Evolutionary conservation across 2,329 filamentous ascomycete species (phyloP).

Genomic region (Penicillium nordicum): DNA sequence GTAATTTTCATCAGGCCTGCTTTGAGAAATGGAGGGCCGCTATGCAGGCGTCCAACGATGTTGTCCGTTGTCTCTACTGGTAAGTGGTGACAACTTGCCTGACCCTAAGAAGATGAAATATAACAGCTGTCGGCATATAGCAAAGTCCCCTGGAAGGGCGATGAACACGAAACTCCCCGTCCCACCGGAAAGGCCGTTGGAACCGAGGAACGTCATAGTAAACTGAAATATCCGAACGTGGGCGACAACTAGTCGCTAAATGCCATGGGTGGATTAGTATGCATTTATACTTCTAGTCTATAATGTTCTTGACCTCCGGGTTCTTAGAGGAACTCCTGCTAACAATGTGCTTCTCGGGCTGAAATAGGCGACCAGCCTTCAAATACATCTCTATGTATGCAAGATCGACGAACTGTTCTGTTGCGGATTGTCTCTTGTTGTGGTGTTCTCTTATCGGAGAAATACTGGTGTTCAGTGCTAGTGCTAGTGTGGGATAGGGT

Average conservation of each 20-base stretch:
- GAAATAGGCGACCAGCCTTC: not conserved
- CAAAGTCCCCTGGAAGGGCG: slow-evolving; percentile 18
- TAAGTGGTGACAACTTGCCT: slow-evolving; percentile 21
- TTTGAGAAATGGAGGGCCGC: slow-evolving; percentile 53
- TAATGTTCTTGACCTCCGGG: not conserved
- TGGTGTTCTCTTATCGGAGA: not conserved
- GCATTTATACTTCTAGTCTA: not conserved
- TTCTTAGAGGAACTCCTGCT: not conserved
- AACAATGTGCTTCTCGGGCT: not conserved
- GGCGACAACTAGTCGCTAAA: slow-evolving; percentile 37
- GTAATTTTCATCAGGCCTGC: slow-evolving; percentile 59
- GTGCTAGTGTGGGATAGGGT: not conserved
- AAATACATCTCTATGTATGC: not conserved
- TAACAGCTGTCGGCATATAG: slow-evolving; percentile 20
- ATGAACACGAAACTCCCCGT: not conserved
- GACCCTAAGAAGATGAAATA: not conserved
- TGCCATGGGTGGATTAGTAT: slow-evolving; percentile 33
- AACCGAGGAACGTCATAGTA: slow-evolving; percentile 21
- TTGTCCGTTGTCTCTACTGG: slow-evolving; percentile 47
- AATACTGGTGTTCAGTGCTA: not conserved
- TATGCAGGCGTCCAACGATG: slow-evolving; percentile 23
- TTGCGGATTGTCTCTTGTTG: not conserved
- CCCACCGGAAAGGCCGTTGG: not conserved
- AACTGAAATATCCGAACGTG: slow-evolving; percentile 48
- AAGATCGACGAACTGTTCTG: not conserved